A percentile compares a stretch with the other conserved stretches of the same genome.
These are phyloP conservation scores for Leptographium lundbergii DNA, from an alignment of 2,329 filamentous ascomycete genomes.

Conservation along the genomic window DNA sequence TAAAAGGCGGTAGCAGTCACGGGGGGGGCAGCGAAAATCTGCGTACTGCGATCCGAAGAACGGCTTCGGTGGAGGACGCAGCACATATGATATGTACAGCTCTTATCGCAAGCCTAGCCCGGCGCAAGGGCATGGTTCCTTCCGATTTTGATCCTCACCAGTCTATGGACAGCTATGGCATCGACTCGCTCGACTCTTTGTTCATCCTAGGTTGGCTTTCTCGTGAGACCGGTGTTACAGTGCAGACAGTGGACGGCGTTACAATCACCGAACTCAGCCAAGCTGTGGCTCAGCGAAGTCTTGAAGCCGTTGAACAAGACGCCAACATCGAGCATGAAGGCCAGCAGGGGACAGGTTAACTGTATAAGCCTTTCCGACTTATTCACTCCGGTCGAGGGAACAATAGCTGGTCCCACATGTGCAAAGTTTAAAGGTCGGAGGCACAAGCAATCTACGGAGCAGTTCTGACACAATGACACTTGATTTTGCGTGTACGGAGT, in stretches of 20 bases:
- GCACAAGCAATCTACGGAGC: background rate
- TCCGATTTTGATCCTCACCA: conserved; percentile 10
- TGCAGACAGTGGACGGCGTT: conserved; percentile 12
- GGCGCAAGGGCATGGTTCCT: conserved; percentile 11
- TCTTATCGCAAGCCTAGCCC: conserved; percentile 10
- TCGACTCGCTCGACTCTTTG: conserved; percentile 15
- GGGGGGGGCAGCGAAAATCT: conserved; percentile 1
- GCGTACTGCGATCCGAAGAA: background rate
- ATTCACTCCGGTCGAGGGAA: background rate
- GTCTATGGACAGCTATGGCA: conserved; percentile 12
- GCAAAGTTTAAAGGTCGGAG: background rate
- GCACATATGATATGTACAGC: background rate
- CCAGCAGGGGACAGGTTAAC: no score
- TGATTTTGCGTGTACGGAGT: no score
- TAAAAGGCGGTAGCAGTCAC: background rate
- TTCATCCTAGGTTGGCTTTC: conserved; percentile 13
- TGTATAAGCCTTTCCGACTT: background rate
- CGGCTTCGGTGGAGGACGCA: conserved; percentile 3
- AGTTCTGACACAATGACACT: no score
- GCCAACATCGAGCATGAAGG: background rate
- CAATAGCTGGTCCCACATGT: background rate
- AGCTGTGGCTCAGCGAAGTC: conserved; percentile 4
- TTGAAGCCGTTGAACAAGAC: background rate
- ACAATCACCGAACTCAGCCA: conserved; percentile 10
- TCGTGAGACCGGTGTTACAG: conserved; percentile 11